phyloP scores from a whole-genome alignment of 352 stramenopile species.

The Pythium dissimile region DNA sequence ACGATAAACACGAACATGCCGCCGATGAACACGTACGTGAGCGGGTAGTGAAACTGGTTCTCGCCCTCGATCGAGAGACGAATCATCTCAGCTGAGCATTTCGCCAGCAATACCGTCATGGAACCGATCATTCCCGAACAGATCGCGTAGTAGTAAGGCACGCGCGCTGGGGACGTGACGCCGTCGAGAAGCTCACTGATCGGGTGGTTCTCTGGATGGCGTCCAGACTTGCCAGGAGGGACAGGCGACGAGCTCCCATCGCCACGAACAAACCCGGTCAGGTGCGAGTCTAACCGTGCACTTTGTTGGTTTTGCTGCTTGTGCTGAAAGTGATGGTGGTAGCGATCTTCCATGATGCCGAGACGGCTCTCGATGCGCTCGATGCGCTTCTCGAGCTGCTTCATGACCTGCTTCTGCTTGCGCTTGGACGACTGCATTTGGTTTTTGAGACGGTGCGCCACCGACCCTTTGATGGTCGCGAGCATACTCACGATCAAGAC shows the following conservation, averaged over 20 bases:
- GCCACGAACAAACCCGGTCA: conserved; percentile 5
- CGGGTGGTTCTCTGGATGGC: conserved; percentile 12
- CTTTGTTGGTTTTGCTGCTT: conserved; percentile 3
- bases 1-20: conserved; percentile 86
- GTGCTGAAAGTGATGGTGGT: conserved; percentile 31
- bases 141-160: conserved; percentile 85
- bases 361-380: conserved; percentile 65
- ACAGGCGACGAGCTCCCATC: conserved; percentile 17
- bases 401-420: conserved; percentile 80
- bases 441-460: conserved; percentile 81
- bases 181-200: conserved; percentile 34
- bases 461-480: conserved; percentile 85
- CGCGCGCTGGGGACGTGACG: conserved; percentile 33
- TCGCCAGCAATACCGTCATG: conserved; percentile 80
- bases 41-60: conserved; percentile 82
- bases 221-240: conserved; percentile 22
- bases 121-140: conserved; percentile 83
- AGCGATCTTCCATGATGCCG: conserved; percentile 57
- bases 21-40: conserved; percentile 85
- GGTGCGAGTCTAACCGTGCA: not conserved
- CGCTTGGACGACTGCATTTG: conserved; percentile 80
- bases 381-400: conserved; percentile 69
- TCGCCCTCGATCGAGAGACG: conserved; percentile 74
- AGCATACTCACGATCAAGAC: conserved; percentile 79
- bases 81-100: conserved; percentile 86